Conservation (phyloP, 1,139 yeast genomes). For the Hyphopichia wangnamkhiaoensis region DNA sequence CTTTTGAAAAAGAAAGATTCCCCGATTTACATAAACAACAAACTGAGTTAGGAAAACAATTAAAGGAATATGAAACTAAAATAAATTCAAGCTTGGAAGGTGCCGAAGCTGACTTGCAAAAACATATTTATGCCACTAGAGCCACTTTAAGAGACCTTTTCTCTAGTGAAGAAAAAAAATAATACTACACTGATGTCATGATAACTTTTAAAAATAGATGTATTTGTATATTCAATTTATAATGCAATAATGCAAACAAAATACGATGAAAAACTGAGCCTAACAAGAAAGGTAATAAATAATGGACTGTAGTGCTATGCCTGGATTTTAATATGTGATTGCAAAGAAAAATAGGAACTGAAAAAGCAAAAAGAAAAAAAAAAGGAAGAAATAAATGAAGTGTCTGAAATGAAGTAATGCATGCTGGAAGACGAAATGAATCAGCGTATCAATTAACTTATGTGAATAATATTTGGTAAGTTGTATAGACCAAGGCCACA, state of each 20-base stretch:
- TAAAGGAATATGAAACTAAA: conserved; percentile 12
- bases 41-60: conserved; percentile 10
- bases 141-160: conserved; percentile 20
- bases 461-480: conserved; percentile 53
- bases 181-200: no score
- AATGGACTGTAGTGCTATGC: not conserved
- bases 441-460: not conserved
- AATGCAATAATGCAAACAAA: not conserved
- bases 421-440: no score
- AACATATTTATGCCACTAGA: conserved; percentile 32
- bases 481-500: conserved; percentile 63
- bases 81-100: conserved; percentile 11
- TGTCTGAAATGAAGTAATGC: no score
- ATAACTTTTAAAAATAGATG: no score
- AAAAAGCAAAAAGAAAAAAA: no score
- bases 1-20: conserved; percentile 53
- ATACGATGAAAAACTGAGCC: not conserved
- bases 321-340: no score
- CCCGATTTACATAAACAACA: conserved; percentile 39
- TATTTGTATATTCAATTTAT: not conserved
- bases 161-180: conserved; percentile 8
- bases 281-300: conserved; percentile 3
- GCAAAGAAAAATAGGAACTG: not conserved
- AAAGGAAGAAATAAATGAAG: no score
- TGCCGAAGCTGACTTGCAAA: conserved; percentile 17